Evolutionary conservation across 2,329 filamentous ascomycete genomes (phyloP), one percentile per base, ranked within the genome.

Genomic region (Waltergamsia citrina): DNA sequence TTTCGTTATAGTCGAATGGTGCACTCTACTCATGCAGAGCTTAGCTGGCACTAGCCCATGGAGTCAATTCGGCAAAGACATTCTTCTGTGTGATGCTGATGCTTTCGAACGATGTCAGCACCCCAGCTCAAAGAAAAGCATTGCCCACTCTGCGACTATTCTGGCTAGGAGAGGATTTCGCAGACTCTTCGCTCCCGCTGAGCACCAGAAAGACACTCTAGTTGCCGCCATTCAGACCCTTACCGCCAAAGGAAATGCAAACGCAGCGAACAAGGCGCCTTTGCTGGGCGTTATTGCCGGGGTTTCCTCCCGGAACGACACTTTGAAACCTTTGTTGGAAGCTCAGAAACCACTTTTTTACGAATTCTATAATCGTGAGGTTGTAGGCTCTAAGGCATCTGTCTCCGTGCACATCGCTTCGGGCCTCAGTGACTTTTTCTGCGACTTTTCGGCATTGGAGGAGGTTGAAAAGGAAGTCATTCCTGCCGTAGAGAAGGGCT

Each of bases 1-100:
- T 5, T 94, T 95, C 53, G 85, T 94, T 32, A 66, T 98, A 45
- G 71, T 92, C 11, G 85, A 94, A 56, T 98, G 90, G 90, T 86
- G 79, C 56, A 83, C 81, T 38, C 57, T 90, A 38, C 61, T 95
- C 33, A 72, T 94, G 45, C 78, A 88, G 48, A 70, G 81, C 38
- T 66, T 87, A 18, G 73, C 73, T 21, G 69, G 69, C 31, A 73
- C 72, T 12, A 52, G 69, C 8, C 55, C 73, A 28, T 87, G 78
- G 80, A 71, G 74, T 33, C 66, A 66, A 48, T 78, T 78, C 53
- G 74, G 74, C 34, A 50, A 67, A 43, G 78, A 85, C 22, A 60
- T 92, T 27, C 60, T 93, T 19, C 56, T 74, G 22, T 73, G 81
- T 32, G 69, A 82, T 52, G 84, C 85, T 17, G 77, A 80, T 50